Evolutionary conservation across 129 eudicot genomes (phyloP), one percentile per base, ranked within the genome.

Genomic region (Saposhnikovia divaricata): DNA sequence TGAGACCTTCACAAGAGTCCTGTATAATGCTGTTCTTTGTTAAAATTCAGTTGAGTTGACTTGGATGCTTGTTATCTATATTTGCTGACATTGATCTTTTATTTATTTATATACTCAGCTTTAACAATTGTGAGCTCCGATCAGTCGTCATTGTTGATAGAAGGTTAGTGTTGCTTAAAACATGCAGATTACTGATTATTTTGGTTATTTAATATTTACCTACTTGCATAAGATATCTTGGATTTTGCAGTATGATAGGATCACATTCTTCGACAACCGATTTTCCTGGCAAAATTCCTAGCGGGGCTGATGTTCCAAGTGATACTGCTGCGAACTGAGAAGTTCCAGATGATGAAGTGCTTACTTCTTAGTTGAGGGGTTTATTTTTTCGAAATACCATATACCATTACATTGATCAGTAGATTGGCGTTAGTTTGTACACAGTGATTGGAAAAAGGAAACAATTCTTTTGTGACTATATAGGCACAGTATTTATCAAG

Each of bases 61-160:
- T 78, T 78, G 61, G 61, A 14, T 44, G 37, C 34, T 53, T 55
- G 53, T 43, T 21, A 48, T 42, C 27, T 40, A 23, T 50, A 40
- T 40, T 7, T 18, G 12, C 37, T 78, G 75, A 66, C 25, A 78
- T 31, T 11, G n/a, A 42, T 76, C 28, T 23, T 23, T 23, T 57
- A 44, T 79, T 73, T 23, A 19, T 50, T 19, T 77, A 50, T 81
- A 40, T 40, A 37, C 59, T 61, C 92, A 94, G 98, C 77, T 91
- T 94, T 80, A 80, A 86, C 71, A 94, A 94, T 70, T 91, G 97
- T 38, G 98, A 91, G 87, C 97, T 94, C 73, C 97, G 98, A 53
- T 90, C 98, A 2, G 44, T 91, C 85, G 90, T 94, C 69, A 83
- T 90, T 65, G 93, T 91, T 23, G 93, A 94, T 81, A 92, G 79